Base-by-base conservation (phyloP, 371 early-diverging fungal genomes). In the Mucor racemosus region DNA sequence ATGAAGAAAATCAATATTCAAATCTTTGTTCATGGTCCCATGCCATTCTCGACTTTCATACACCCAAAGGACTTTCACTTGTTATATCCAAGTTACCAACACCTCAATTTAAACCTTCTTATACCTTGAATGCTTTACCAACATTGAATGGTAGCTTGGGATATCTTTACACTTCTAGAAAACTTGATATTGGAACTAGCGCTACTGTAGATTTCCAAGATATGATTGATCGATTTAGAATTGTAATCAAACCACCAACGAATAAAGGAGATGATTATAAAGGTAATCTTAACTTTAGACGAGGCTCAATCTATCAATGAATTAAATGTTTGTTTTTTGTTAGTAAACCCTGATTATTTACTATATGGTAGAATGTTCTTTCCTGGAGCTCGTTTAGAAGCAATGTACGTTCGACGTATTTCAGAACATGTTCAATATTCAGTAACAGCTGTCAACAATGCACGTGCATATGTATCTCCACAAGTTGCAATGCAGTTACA, bases 1-100 rank as follows among this genome's bases (percentile, higher is more conserved):
- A 90, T 69, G 90, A 91, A 64, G 88, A 91, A 54, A 89, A 90
- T 67, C 89, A 89, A 63, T 94, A 92, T 67, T 90, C 93, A 11
- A 90, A 91, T 68, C 79, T 94, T 17, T 88, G 90, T 67, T 81
- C 89, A 9, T 84, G 90, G 72, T 90, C 93, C 7, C 79, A 86
- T 74, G 90, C 91, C 10, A 66, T 94, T 5, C 76, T 94, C 31
- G 91, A 94, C 65, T 95, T 95, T 73, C 76, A 85, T 26, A 89
- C 88, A 31, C 94, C 96, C 14, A 75, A 80, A 21, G 93, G 93
- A 0, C 73, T 93, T 10, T 86, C 90, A 0, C 74, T 95, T 15
- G 78, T 86, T 42, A 74, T 93, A 8, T 90, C 94, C 13, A 93
- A 92, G 68, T 71, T 88, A 35, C 87, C 94, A 9, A 87, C 93